Base-by-base conservation (phyloP, 257 asterid species). In the Capsicum pubescens region DNA sequence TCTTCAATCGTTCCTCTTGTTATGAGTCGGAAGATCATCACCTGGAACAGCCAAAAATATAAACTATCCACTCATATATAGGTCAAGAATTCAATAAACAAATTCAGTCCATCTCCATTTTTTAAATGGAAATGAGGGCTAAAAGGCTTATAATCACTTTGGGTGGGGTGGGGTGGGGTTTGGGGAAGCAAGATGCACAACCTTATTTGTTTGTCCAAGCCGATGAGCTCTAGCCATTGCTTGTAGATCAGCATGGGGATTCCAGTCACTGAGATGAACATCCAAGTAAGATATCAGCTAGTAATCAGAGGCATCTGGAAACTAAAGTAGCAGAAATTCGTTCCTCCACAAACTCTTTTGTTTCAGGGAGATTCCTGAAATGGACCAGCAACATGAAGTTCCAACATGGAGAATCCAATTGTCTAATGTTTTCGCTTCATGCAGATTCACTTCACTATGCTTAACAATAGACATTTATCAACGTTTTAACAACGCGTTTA, bases 171-270 rank as follows among this genome's bases (percentile, higher is more conserved):
- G 17, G 81, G 63, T 26, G 46, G 81, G 26, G 66, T 54, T 78
- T 83, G 61, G 57, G 87, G 84, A 82, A 56, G 71, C 81, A 85
- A 85, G 59, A 86, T 72, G 19, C 77, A 84, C 60, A 69, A 95
- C 99, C 99, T 93, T 97, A 88, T 95, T 95, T 76, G 99, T 97
- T 89, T 97, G 99, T 83, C 99, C 99, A 84, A 97, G 98, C 83
- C 99, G 97, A 87, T 97, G 99, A 85, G 99, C 99, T 87, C 99
- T 92, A 79, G 99, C 99, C 99, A 97, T 97, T 86, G 99, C 99
- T 91, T 97, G 99, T 85, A 97, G 91, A 88, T 97, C 99, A 84
- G 99, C 99, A 85, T 97, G 99, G 83, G 99, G 99, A 88, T 97
- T 97, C 99, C 99, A 97, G 87, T 97, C 99, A 79, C 99, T 97